These are phyloP conservation scores for Globisporangium rhizosaccharum DNA, from an alignment of 352 stramenopile genomes.

Conservation along the genomic window DNA sequence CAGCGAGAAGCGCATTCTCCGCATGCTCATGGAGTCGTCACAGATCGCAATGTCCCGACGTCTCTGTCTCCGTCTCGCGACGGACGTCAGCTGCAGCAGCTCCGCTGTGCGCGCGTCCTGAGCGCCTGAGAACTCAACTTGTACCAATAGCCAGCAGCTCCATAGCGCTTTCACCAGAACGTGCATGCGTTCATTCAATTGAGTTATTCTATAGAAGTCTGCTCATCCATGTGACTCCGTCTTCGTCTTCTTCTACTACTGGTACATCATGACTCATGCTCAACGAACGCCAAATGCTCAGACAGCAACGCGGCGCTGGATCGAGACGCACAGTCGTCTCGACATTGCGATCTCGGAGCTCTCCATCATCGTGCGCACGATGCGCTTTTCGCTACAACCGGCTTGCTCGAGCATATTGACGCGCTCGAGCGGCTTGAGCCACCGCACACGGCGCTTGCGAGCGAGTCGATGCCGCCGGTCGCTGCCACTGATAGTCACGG, in stretches of 20 bases:
- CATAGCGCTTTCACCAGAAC: no score
- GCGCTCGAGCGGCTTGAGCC: conserved; percentile 29
- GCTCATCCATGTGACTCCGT: not conserved
- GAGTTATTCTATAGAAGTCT: not conserved
- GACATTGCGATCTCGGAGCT: conserved; percentile 49
- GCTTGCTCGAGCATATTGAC: conserved; percentile 22
- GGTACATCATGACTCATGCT: no score
- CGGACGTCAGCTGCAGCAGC: not conserved
- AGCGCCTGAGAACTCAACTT: no score
- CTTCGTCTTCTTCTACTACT: not conserved
- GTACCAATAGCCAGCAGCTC: not conserved
- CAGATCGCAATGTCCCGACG: conserved; percentile 43
- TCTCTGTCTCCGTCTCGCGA: conserved; percentile 9
- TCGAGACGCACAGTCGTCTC: conserved; percentile 17
- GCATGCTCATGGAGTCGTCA: conserved; percentile 51
- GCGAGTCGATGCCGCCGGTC: conserved; percentile 5
- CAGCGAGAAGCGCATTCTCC: conserved; percentile 43
- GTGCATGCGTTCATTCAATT: not conserved
- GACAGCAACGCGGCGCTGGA: conserved; percentile 6
- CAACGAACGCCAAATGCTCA: no score
- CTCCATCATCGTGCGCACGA: conserved; percentile 56
- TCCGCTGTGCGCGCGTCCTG: not conserved
- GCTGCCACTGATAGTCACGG: not conserved
- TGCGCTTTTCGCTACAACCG: conserved; percentile 37
- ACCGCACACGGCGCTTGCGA: conserved; percentile 18